Conservation (phyloP, 257 asterid species). For the Jaltomata sinuosa region DNA sequence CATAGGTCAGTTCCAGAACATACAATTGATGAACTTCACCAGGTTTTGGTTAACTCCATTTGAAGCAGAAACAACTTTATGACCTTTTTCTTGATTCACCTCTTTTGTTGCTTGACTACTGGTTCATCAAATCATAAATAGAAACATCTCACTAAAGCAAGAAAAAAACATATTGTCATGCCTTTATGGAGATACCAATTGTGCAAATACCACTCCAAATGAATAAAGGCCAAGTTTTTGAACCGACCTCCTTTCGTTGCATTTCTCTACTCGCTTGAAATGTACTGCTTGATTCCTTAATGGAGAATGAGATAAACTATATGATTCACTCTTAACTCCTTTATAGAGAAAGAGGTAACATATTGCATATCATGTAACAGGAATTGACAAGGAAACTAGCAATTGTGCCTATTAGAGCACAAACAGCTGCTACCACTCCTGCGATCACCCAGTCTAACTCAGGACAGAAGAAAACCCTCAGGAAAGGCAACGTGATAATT, state of each 20-base stretch:
- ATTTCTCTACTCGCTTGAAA: not conserved
- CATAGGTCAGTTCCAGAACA: not conserved
- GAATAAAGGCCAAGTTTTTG: not conserved
- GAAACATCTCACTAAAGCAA: not conserved
- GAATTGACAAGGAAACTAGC: slow-evolving; percentile 17
- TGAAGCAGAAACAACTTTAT: not conserved
- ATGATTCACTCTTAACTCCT: not conserved
- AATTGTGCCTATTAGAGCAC: slow-evolving; percentile 28
- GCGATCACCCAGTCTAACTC: slow-evolving; percentile 24
- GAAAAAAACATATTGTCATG: not conserved
- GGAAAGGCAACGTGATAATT: slow-evolving; percentile 66
- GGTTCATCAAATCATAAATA: not conserved
- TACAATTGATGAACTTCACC: not conserved
- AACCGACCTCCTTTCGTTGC: not conserved
- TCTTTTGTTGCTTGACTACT: not conserved
- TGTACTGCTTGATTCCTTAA: not conserved
- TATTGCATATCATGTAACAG: not conserved
- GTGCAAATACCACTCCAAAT: not conserved
- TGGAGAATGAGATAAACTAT: not conserved
- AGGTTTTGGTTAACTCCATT: not conserved
- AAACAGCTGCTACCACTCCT: slow-evolving; percentile 44
- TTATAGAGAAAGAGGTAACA: not conserved
- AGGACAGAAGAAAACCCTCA: slow-evolving; percentile 61
- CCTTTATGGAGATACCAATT: not conserved
- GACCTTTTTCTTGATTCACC: not conserved